phyloP scores from a whole-genome alignment of 176 grass and related monocot species.

The Canna indica region DNA sequence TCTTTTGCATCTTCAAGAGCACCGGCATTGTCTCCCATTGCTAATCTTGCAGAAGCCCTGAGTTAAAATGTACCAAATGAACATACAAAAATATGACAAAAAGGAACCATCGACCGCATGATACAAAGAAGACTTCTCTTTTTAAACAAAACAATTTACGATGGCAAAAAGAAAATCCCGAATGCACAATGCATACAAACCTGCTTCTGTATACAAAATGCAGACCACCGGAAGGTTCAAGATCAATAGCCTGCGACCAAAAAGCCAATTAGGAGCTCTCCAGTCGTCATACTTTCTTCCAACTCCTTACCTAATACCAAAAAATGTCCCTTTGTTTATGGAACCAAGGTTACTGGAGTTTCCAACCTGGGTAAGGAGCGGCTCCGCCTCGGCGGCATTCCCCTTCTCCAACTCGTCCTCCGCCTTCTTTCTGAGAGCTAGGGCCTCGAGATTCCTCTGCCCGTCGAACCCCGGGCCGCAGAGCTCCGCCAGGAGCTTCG shows the following conservation, averaged over 20 bases:
- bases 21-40: slow-evolving; percentile 30
- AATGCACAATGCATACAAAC: slow-evolving; percentile 2
- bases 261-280: background rate
- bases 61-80: slow-evolving; percentile 13
- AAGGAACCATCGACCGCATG: background rate
- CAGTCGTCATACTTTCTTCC: background rate
- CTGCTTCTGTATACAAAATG: slow-evolving; percentile 64
- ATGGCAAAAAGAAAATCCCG: background rate
- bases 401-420: slow-evolving; percentile 46
- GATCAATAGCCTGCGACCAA: slow-evolving; percentile 37
- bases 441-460: slow-evolving; percentile 33
- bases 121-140: background rate
- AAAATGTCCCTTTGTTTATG: background rate
- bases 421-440: slow-evolving; percentile 41
- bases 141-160: background rate
- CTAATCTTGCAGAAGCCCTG: slow-evolving; percentile 70
- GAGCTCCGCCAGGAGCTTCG: slow-evolving; percentile 47
- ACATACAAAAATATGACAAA: background rate
- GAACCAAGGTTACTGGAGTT: background rate
- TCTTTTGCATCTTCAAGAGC: slow-evolving; percentile 55
- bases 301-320: background rate
- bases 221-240: slow-evolving; percentile 43
- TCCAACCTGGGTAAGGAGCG: slow-evolving; percentile 62
- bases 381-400: slow-evolving; percentile 40
- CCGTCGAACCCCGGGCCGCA: slow-evolving; percentile 49